Conservation (phyloP, 805 yeast genomes). For the Zygosaccharomyces pseudorouxii region DNA sequence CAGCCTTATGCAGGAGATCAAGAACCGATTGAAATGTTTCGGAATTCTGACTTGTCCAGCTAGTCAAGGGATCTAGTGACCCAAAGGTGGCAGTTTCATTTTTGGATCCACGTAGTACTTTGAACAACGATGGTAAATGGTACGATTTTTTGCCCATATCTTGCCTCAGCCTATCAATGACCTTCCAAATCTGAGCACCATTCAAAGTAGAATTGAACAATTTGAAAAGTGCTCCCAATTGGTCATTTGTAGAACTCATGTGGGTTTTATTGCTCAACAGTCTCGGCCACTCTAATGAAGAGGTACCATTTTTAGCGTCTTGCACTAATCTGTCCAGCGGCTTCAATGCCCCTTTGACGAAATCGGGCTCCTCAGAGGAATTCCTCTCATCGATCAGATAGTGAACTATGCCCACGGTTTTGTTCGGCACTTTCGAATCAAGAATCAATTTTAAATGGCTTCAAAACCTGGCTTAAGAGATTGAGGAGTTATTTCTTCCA, state of each 20-base stretch:
- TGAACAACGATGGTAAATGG: slow-evolving; percentile 24
- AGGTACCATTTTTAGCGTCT: slow-evolving; percentile 19
- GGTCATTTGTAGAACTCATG: slow-evolving; percentile 22
- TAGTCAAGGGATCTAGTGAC: slow-evolving; percentile 25
- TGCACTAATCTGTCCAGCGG: slow-evolving; percentile 19
- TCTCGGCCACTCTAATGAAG: slow-evolving; percentile 19
- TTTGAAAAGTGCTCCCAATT: slow-evolving; percentile 23
- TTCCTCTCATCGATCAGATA: slow-evolving; percentile 18
- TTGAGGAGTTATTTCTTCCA: slow-evolving; percentile 17
- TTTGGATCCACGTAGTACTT: slow-evolving; percentile 21
- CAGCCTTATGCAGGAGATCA: slow-evolving; percentile 19
- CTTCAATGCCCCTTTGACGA: slow-evolving; percentile 18
- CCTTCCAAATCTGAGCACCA: slow-evolving; percentile 19
- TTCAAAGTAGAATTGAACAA: slow-evolving; percentile 23
- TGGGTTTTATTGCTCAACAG: slow-evolving; percentile 16
- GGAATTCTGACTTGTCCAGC: slow-evolving; percentile 22
- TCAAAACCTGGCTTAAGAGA: slow-evolving; percentile 13
- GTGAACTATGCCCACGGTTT: slow-evolving; percentile 17
- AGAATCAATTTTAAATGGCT: slow-evolving; percentile 20
- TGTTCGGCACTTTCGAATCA: slow-evolving; percentile 17
- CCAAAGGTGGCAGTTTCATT: slow-evolving; percentile 24
- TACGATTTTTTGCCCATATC: slow-evolving; percentile 13
- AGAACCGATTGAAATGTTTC: slow-evolving; percentile 22
- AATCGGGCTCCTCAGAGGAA: slow-evolving; percentile 21
- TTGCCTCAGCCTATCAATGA: slow-evolving; percentile 18